Conservation (phyloP, 305 asterid species). For the Salvia sclarea region DNA sequence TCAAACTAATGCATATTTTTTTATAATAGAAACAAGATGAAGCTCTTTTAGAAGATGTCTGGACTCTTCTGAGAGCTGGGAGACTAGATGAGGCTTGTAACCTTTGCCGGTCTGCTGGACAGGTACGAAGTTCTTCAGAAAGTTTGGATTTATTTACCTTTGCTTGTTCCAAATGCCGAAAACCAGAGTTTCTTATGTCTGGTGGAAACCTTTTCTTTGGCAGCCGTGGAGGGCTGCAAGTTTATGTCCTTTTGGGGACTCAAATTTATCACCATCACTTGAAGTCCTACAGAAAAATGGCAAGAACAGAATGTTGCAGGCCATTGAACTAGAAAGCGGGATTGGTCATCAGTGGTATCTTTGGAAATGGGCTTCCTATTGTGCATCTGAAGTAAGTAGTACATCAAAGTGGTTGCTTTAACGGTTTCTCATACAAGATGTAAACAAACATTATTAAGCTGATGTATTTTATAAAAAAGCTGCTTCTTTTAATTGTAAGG, state of each 20-base stretch:
- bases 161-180: constrained; percentile 18
- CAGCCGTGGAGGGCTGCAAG: constrained; percentile 99
- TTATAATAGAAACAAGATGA: constrained; percentile 85
- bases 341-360: constrained; percentile 85
- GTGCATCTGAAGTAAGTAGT: constrained; percentile 93
- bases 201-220: constrained; percentile 39
- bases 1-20: constrained; percentile 22
- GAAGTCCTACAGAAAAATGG: constrained; percentile 82
- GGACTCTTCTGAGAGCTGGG: constrained; percentile 94
- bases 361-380: constrained; percentile 98
- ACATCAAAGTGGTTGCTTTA: constrained; percentile 25
- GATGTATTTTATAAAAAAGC: constrained; percentile 19
- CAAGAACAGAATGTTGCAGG: constrained; percentile 79
- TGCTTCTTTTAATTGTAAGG: constrained; percentile 18
- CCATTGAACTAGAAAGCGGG: constrained; percentile 94
- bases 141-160: constrained; percentile 29
- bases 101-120: constrained; percentile 95
- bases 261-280: constrained; percentile 68
- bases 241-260: constrained; percentile 77
- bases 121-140: constrained; percentile 52
- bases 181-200: constrained; percentile 25
- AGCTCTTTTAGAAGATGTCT: constrained; percentile 92
- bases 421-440: constrained; percentile 17
- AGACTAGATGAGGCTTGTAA: constrained; percentile 89
- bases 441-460: not conserved